Percentiles rank a stretch among this genome's conserved stretches.
Evolutionary conservation across 75 land plant species (phyloP).

Genomic region (Azolla pinnata): DNA sequence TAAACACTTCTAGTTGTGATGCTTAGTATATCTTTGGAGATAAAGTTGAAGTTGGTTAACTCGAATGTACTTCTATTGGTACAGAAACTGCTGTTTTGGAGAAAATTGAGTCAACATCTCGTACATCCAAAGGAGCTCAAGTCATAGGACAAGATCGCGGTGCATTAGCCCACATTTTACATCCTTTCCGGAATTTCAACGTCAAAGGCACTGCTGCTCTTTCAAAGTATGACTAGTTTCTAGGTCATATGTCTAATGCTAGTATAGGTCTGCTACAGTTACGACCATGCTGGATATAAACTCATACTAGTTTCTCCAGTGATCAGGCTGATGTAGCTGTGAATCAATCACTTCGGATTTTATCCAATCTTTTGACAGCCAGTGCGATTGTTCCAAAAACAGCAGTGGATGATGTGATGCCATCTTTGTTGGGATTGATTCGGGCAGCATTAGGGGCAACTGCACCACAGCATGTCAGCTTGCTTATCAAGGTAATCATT

Average conservation of each 20-base stretch:
- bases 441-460: slow-evolving; percentile 28
- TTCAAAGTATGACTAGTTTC: too few relatives aligned
- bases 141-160: slow-evolving; percentile 68
- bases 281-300: background rate
- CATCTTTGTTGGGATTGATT: slow-evolving; percentile 44
- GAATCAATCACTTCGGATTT: slow-evolving; percentile 65
- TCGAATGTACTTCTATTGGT: background rate
- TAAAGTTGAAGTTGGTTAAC: background rate
- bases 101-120: slow-evolving; percentile 61
- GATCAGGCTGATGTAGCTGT: slow-evolving; percentile 47
- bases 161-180: slow-evolving; percentile 55
- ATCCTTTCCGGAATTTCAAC: slow-evolving; percentile 48
- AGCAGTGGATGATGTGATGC: slow-evolving; percentile 56
- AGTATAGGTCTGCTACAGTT: too few relatives aligned
- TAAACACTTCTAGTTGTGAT: too few relatives aligned
- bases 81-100: slow-evolving; percentile 50
- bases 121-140: slow-evolving; percentile 83
- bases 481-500: slow-evolving; percentile 33
- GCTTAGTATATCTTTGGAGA: too few relatives aligned
- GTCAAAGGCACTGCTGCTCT: slow-evolving; percentile 33
- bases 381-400: slow-evolving; percentile 48
- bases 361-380: slow-evolving; percentile 68
- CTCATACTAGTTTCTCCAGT: slow-evolving; percentile 30
- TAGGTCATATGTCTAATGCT: too few relatives aligned
- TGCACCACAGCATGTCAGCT: slow-evolving; percentile 29